Evolutionary conservation across 2,329 filamentous ascomycete species (phyloP).

Genomic region (Neoarthrinium moseri): DNA sequence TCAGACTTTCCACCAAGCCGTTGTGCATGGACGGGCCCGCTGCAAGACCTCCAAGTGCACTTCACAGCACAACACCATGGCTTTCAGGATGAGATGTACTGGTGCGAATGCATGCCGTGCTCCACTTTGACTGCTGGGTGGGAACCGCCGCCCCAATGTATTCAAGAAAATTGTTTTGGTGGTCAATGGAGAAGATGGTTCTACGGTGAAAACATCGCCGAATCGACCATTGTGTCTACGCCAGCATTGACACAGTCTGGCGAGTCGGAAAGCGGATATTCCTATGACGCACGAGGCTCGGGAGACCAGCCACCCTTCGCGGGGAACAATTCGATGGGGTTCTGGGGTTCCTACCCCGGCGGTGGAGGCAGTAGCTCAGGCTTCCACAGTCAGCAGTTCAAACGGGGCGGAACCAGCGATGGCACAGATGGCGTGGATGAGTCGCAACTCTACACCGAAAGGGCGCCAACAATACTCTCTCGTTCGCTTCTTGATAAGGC

Average conservation of each 20-base stretch:
- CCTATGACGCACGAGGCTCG: slow-evolving; percentile 11
- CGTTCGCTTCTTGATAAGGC: no score
- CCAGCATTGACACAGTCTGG: slow-evolving; percentile 20
- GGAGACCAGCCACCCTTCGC: neutral
- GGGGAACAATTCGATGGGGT: neutral
- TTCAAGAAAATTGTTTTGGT: slow-evolving; percentile 13
- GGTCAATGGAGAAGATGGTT: slow-evolving; percentile 7
- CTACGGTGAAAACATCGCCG: slow-evolving; percentile 7
- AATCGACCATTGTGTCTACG: slow-evolving; percentile 12
- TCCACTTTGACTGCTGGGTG: slow-evolving; percentile 10
- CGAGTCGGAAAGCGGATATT: slow-evolving; percentile 23
- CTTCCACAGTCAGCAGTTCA: neutral
- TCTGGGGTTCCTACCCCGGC: neutral
- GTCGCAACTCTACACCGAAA: neutral
- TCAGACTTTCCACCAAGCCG: slow-evolving; percentile 15
- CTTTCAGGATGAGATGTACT: slow-evolving; percentile 17
- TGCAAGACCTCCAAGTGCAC: slow-evolving; percentile 19
- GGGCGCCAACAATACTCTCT: neutral
- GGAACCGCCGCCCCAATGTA: slow-evolving; percentile 13
- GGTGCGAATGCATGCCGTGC: slow-evolving; percentile 22
- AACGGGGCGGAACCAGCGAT: neutral
- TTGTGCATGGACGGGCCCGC: slow-evolving; percentile 26
- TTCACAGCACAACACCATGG: slow-evolving; percentile 20
- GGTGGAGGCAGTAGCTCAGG: no score
- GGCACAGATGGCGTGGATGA: no score